Conservation (phyloP, 257 asterid genomes). For the Nicotiana knightiana region DNA sequence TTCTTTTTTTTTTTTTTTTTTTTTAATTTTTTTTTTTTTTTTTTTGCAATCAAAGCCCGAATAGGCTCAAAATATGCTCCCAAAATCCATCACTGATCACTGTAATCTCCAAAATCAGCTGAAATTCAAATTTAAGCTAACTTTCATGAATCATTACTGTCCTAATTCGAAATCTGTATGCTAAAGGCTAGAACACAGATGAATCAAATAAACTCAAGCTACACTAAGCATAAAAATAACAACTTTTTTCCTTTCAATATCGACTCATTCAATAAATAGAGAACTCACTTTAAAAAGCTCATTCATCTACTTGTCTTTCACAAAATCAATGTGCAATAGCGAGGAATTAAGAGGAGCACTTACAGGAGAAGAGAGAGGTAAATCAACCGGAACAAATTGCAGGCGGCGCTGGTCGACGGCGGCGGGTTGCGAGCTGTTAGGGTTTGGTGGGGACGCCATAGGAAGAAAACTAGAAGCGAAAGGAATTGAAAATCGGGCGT, state of each 20-base stretch:
- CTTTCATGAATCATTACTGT: not conserved
- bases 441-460: slow-evolving; percentile 11
- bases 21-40: not conserved
- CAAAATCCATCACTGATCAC: not conserved
- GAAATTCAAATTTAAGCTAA: not conserved
- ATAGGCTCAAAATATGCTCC: not conserved
- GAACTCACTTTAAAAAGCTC: not conserved
- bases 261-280: not conserved
- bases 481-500: not conserved
- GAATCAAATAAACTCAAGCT: not conserved
- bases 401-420: slow-evolving; percentile 14
- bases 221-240: not conserved
- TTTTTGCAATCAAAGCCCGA: not conserved
- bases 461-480: not conserved
- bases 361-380: slow-evolving; percentile 15
- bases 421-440: slow-evolving; percentile 3
- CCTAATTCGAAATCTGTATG: not conserved
- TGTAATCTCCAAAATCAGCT: not conserved
- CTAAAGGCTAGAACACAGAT: not conserved
- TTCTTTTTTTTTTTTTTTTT: not conserved
- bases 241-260: not conserved
- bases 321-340: not conserved
- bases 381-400: slow-evolving; percentile 1
- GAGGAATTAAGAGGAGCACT: not conserved
- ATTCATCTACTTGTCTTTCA: not conserved